Base-by-base conservation (phyloP, 2,329 filamentous ascomycete species). In the Aspergillus spinulosporus region DNA sequence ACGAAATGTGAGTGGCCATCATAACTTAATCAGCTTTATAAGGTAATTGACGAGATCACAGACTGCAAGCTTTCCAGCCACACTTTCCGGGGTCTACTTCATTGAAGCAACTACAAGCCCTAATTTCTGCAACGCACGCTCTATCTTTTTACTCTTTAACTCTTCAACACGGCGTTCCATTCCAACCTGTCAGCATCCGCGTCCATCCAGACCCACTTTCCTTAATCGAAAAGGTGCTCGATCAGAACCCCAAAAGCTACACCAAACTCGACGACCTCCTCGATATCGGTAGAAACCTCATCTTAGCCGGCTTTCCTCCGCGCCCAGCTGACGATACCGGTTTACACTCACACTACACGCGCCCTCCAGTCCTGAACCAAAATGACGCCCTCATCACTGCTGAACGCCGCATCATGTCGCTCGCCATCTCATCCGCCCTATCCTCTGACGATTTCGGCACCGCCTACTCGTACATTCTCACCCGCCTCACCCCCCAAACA, bases 111-210 rank as follows among this genome's bases (percentile, higher is more conserved):
- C 78, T 78, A 28, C 73, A 76, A 21, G 78, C 83, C 29, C 74
- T 88, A 29, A 78, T 87, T 39, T 74, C 80, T 47, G 85, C 84
- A 12, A 87, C 85, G 1, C 85, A 88, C 65, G 76, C 84, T 14
- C 71, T 88, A 58, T 88, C 85, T 1, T 87, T 84, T 64, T 88
- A 88, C 66, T 84, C 83, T 1, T 73, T 88, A 5, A 86, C 80
- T 0, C 73, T 88, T 3, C 82, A 87, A 62, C 84, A 87, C 59
- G 84, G 83, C 14, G 82, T 87, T 12, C 84, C 84, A 2, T 87
- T 88, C 65, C 82, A 85, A 63, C 85, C 85, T 2, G 85, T 87
- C 63, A 86, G 81, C 65, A 87, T 88, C 56, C 81, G 85, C n/a
- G 82, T 84, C 40, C 83, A 82, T 62, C 72, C 79, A 7, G 84